Conservation (phyloP, 1,139 yeast genomes). For the Yamadazyma songkhlaensis region DNA sequence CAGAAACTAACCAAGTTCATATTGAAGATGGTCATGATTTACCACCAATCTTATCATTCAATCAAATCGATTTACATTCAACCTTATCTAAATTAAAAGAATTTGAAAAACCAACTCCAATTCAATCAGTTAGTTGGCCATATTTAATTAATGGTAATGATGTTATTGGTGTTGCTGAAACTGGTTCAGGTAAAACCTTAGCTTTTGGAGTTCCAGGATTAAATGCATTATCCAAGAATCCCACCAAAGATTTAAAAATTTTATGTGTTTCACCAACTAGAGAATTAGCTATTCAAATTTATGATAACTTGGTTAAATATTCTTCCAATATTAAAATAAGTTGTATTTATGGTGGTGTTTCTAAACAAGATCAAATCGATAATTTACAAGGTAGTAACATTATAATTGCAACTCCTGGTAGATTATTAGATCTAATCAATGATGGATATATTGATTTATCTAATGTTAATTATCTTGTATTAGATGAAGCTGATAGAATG, state of each 20-base stretch:
- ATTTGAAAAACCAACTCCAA: conserved; percentile 92
- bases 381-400: conserved; percentile 61
- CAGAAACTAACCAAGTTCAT: conserved; percentile 70
- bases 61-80: conserved; percentile 53
- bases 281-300: conserved; percentile 92
- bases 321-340: conserved; percentile 71
- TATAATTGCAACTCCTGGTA: conserved; percentile 96
- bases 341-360: conserved; percentile 96
- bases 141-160: conserved; percentile 76
- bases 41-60: conserved; percentile 72
- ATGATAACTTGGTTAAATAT: conserved; percentile 73
- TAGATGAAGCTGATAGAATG: conserved; percentile 99
- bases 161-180: conserved; percentile 96
- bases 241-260: conserved; percentile 60
- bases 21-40: conserved; percentile 63
- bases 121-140: conserved; percentile 98
- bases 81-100: conserved; percentile 58
- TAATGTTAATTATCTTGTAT: conserved; percentile 70
- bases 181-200: conserved; percentile 96
- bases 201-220: conserved; percentile 99
- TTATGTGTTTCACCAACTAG: conserved; percentile 94
- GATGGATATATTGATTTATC: conserved; percentile 80
- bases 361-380: conserved; percentile 85
- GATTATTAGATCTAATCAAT: conserved; percentile 84
- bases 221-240: conserved; percentile 51